Base-by-base conservation (phyloP, 768 basidiomycete species). In the Holtermannia corniformis region DNA sequence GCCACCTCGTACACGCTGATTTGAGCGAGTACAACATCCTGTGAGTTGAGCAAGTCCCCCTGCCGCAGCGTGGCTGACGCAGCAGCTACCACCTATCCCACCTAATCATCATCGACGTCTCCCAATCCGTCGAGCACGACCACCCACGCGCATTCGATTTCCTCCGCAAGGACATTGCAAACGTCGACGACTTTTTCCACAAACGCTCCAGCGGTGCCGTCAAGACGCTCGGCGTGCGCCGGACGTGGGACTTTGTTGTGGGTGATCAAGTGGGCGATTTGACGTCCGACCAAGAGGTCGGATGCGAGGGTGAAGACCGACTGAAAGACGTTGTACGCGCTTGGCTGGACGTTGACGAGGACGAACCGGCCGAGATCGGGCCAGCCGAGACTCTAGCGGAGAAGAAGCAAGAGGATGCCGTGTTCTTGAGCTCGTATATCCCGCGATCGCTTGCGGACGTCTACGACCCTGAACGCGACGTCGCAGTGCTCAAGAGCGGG, bases 21-120 rank as follows among this genome's bases (percentile, higher is more conserved):
- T 79, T 99, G 49, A 91, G 87, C 50, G 95, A 99, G 71, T 99
- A 99, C 79, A 99, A 99, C 70, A 83, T 99, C 62, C 79, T 99
- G 66, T 93, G 82, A 57, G 74, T 68, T n/a, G n/a, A n/a, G n/a
- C n/a, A n/a, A 5, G 41, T 19, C 1, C 22, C 1, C 20, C 2
- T 16, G n/a, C n/a, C 20, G 24, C 22, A 4, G 4, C n/a, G n/a
- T n/a, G n/a, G n/a, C n/a, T n/a, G n/a, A n/a, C n/a, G n/a, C n/a
- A 43, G 14, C 54, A 74, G 74, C 16, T 74, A 73, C 47, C 76
- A 76, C 58, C 51, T 69, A 7, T 77, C 74, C 1, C 87, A 89
- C 64, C 78, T 95, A 16, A 90, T 81, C 73, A 84, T 97, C 62
- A 97, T 99, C 74, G 95, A 99, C 71, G 95, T 99, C 54, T 95